Evolutionary conservation across 2,329 filamentous ascomycete genomes (phyloP).

Genomic region (Aulographum hederae): DNA sequence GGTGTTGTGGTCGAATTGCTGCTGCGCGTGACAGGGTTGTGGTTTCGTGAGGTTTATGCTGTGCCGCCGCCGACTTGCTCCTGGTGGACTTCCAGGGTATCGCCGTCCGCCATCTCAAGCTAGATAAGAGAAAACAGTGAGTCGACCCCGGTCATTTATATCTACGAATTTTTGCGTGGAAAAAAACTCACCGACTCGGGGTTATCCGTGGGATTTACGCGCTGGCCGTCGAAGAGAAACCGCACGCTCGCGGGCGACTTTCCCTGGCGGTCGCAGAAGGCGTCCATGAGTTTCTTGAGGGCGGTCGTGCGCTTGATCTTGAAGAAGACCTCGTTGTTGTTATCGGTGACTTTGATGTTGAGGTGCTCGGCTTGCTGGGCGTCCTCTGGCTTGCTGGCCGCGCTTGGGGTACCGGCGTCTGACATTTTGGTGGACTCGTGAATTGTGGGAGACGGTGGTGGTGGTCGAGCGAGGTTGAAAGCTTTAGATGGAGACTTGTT

Average conservation of each 20-base stretch:
- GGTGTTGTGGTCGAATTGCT: too few species aligned
- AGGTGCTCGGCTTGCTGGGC: constrained; percentile 49
- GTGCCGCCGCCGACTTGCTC: constrained; percentile 72
- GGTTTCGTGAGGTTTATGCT: too few species aligned
- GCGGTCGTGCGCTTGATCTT: constrained; percentile 97
- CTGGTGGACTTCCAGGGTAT: constrained; percentile 92
- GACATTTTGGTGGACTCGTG: constrained; percentile 2
- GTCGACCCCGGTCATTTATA: constrained; percentile 1
- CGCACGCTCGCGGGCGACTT: constrained; percentile 72
- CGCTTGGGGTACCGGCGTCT: background rate
- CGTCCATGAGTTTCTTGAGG: constrained; percentile 94
- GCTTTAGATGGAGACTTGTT: too few species aligned
- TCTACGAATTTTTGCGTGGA: constrained; percentile 2
- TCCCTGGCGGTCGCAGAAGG: constrained; percentile 91
- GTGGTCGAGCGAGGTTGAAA: too few species aligned
- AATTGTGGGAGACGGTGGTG: too few species aligned
- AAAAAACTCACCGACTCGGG: constrained; percentile 63
- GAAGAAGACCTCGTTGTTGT: constrained; percentile 99
- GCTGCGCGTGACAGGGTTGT: too few species aligned
- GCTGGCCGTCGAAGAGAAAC: constrained; percentile 90
- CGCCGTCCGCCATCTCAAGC: constrained; percentile 94
- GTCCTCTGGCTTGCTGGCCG: background rate
- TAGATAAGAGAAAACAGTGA: constrained; percentile 22
- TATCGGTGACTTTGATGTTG: constrained; percentile 98
- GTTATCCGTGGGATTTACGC: constrained; percentile 76